These are phyloP conservation scores for Mimosa bimucronata DNA, from an alignment of 306 rosid genomes.

Conservation along the genomic window DNA sequence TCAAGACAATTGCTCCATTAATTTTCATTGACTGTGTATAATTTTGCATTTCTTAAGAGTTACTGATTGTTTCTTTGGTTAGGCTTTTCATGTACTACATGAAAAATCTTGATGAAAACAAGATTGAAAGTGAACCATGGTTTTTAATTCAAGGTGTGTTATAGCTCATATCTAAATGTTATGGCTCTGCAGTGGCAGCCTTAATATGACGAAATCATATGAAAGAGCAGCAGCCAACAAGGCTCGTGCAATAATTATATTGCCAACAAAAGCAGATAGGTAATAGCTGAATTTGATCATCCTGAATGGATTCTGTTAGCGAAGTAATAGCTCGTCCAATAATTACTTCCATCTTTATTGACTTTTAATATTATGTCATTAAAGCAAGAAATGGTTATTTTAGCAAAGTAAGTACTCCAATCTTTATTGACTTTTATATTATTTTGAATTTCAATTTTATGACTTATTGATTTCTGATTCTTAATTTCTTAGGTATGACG, in stretches of 20 bases:
- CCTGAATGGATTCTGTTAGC: no score
- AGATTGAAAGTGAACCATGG: neutral
- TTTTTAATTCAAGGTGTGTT: neutral
- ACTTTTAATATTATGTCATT: no score
- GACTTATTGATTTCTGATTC: conserved; percentile 50
- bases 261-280: conserved; percentile 91
- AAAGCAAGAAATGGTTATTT: conserved; percentile 6
- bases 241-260: conserved; percentile 93
- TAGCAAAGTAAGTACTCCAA: conserved; percentile 17
- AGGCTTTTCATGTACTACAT: neutral
- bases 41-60: neutral
- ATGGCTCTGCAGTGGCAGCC: conserved; percentile 65
- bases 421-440: neutral
- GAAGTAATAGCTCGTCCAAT: no score
- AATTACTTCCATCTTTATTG: no score
- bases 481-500: conserved; percentile 74
- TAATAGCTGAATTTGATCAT: conserved; percentile 42
- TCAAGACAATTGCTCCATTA: neutral
- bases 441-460: neutral
- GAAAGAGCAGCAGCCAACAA: conserved; percentile 41
- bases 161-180: conserved; percentile 43
- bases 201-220: conserved; percentile 11
- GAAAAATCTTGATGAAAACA: neutral
- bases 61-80: neutral
- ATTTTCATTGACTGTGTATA: neutral